These are phyloP conservation scores for Fusarium nisikadoi DNA, from an alignment of 2,329 filamentous ascomycete genomes.

Conservation along the genomic window DNA sequence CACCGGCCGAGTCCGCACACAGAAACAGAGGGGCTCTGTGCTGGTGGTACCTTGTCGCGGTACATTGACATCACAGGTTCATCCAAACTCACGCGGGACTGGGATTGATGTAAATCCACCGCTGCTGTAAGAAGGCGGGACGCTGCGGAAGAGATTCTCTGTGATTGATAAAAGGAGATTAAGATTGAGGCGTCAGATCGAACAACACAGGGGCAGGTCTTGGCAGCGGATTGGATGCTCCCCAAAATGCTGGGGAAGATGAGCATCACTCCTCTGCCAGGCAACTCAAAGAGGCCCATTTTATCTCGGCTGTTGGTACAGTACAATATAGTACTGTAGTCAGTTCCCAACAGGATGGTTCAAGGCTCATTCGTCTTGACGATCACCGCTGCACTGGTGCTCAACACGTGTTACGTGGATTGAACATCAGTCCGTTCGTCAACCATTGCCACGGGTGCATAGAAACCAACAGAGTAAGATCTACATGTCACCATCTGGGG, in stretches of 20 bases:
- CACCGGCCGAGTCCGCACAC: constrained; percentile 36
- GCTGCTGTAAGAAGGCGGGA: background rate
- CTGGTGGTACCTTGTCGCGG: background rate
- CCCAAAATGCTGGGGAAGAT: constrained; percentile 25
- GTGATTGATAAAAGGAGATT: background rate
- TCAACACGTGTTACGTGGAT: constrained; percentile 35
- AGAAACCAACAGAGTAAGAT: constrained; percentile 37
- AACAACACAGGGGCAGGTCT: constrained; percentile 17
- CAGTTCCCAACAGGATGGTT: constrained; percentile 31
- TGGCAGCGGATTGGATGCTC: constrained; percentile 15
- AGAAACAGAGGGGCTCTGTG: constrained; percentile 14
- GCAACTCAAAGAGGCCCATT: constrained; percentile 10
- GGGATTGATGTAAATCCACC: constrained; percentile 10
- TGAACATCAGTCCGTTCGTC: constrained; percentile 21
- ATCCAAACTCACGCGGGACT: background rate
- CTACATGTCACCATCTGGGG: constrained; percentile 23
- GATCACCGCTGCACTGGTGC: constrained; percentile 28
- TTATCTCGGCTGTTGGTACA: constrained; percentile 13
- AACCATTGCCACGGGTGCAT: constrained; percentile 28
- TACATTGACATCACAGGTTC: constrained; percentile 19
- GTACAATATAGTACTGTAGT: constrained; percentile 4
- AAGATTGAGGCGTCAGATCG: constrained; percentile 12
- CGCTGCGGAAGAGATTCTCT: constrained; percentile 23
- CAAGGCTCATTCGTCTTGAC: constrained; percentile 28
- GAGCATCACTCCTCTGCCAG: constrained; percentile 13